Base-by-base conservation (phyloP, 192 early-diverging fungal genomes). In the Backusella luteola region DNA sequence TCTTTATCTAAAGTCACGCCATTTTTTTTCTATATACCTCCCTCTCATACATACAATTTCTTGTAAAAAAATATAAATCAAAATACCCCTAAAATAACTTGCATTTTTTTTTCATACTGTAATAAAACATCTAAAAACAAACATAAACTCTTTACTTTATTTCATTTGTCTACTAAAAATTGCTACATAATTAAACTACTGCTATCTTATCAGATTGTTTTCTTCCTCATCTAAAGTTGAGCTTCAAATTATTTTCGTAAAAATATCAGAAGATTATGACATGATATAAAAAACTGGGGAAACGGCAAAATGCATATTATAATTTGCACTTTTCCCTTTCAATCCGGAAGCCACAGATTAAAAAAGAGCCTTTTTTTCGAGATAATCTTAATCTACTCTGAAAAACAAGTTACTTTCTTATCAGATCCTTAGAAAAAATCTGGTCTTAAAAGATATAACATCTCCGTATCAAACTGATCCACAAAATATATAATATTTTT, bases 21-120 rank as follows among this genome's bases (percentile, higher is more conserved):
- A 63, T 63, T 56, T 59, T 63, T 63, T 49, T 44, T 44, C 46
- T 63, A 63, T 63, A 63, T 63, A 63, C 56, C 56, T 59, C 56
- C 6, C 42, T 23, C 11, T 29, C 56, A 29, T 56, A 56, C n/a
- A 23, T 56, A 56, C 11, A 56, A 56, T 21, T 56, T 63, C 56
- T 63, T 63, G 56, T 63, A 63, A 63, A 63, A 53, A 63, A 29
- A 63, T 26, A 63, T 29, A 63, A 26, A 11, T 29, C 56, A 63
- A 63, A 63, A 63, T 63, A 63, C 56, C 56, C 52, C 15, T 21
- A 63, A 63, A 63, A 29, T 29, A 26, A 63, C 56, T 29, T 63
- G 56, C 56, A 63, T 63, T 63, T 49, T 63, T 32, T 23, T 29
- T 29, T 63, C 56, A 63, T 63, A 63, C 29, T 63, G 26, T 63